Evolutionary conservation across 2,329 filamentous ascomycete genomes (phyloP), one percentile per base, ranked within the genome.

Genomic region (Phialophora tarda): DNA sequence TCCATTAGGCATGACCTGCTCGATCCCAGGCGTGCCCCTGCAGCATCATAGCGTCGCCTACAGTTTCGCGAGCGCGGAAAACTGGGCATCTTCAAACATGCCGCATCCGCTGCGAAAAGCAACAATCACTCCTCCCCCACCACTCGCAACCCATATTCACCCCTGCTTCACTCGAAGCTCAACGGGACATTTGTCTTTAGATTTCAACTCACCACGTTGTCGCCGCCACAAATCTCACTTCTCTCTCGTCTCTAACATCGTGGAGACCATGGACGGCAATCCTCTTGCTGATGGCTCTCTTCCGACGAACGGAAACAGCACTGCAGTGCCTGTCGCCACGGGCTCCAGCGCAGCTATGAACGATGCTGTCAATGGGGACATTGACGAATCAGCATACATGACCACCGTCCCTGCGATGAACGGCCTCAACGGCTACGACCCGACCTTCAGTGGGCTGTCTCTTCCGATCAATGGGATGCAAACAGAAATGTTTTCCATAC

Each of bases 381-480:
- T 65, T 10, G 56, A 65, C 30, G 56, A 30, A 24, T n/a, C 54
- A 32, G 17, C 59, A 21, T 62, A 61, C 56, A 59, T 69, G 17
- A 59, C 64, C 7, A 14, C 63, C 30, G 48, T 56, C 12, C 38
- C 58, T 26, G 47, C 32, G 6, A 44, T 66, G 24, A 50, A 38
- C 44, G 38, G 57, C 54, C 48, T 67, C 32, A 69, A 66, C 41
- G 62, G 65, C 24, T 67, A 60, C 23, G 60, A 66, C 34, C 51
- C 65, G 3, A 32, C 63, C 12, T 68, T 66, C 32, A 38, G 17
- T 41, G 59, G 47, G 38, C 64, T 70, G 59, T 4, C 61, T 14
- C 57, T 68, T 11, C 50, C 65, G 30, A 32, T 53, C 21, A 66
- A 70, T 47, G 65, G 65, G 8, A 54, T 63, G 12, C 62, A 66